Base-by-base conservation (phyloP, 2,329 filamentous ascomycete species). In the Sodiomyces alkalinus region DNA sequence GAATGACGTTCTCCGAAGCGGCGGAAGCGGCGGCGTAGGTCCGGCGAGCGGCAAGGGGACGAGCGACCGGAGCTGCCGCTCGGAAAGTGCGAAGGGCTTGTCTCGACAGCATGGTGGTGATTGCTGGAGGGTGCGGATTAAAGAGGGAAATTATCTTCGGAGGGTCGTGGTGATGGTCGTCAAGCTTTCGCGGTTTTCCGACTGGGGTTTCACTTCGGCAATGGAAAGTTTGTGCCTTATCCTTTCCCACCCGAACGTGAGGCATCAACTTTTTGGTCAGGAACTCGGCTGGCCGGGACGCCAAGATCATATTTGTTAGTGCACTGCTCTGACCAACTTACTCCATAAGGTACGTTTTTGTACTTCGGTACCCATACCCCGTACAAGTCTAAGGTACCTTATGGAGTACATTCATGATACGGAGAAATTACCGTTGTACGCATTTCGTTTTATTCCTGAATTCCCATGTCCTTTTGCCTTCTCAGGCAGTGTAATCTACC, bases 11-110 rank as follows among this genome's bases (percentile, higher is more conserved):
- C 54, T 73, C 62, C 48, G 66, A 55, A 44, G 72, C 55, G 48
- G 70, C 64, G 38, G 67, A 59, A 40, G 65, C 58, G 40, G 82
- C 80, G 49, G 83, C 83, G 60, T 83, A 94, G 56, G 71, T 73
- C 57, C 86, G 78, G 34, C 44, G 31, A 37, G 68, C 57, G 45
- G 70, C 65, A 53, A 76, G 60, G 47, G 64, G 56, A 42, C 59
- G 53, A 49, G 63, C 60, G 22, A 34, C 33, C 56, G 77, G 64
- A 51, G 68, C 62, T 43, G 66, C 64, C 46, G 63, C 57, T 49
- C 66, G 59, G 50, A 60, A 56, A 48, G 64, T 56, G 52, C 65
- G 65, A 54, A 63, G 47, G 39, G 56, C 57, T 56, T 69, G 64
- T 64, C 68, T 65, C 51, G 67, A 69, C 51, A 72, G 56, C 68